These are phyloP conservation scores for Nidula microcarpa DNA, from an alignment of 768 basidiomycete genomes.

Conservation along the genomic window DNA sequence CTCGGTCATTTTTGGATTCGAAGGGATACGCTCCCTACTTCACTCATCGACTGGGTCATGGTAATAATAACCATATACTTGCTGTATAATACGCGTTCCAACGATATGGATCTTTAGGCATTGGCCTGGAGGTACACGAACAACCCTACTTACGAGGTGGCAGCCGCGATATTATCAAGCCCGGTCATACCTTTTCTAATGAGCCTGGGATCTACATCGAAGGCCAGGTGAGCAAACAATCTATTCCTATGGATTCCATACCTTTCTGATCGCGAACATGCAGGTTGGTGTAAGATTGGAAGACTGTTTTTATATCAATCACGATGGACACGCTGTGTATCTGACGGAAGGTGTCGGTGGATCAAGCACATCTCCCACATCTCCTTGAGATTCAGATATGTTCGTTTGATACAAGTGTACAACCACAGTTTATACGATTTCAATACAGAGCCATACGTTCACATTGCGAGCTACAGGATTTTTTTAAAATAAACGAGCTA, in stretches of 20 bases:
- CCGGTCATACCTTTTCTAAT: conserved; percentile 76
- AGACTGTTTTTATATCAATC: conserved; percentile 73
- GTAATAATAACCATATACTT: conserved; percentile 28
- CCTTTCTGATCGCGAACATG: neutral
- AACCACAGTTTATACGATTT: neutral
- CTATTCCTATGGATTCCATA: too few relatives aligned
- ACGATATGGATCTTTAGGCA: conserved; percentile 43
- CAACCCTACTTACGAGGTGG: conserved; percentile 77
- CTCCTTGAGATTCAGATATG: conserved; percentile 20
- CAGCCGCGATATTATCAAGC: conserved; percentile 49
- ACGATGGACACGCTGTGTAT: conserved; percentile 48
- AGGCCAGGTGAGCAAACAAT: conserved; percentile 39
- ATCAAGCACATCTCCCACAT: conserved; percentile 41
- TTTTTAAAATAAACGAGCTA: too few relatives aligned
- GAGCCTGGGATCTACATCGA: conserved; percentile 80
- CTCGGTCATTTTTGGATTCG: conserved; percentile 44
- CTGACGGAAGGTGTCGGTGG: conserved; percentile 68
- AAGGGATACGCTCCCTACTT: conserved; percentile 56
- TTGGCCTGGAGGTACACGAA: conserved; percentile 84
- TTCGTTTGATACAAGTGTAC: neutral
- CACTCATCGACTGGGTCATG: conserved; percentile 80
- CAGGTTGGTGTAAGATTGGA: conserved; percentile 80
- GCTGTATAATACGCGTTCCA: neutral
- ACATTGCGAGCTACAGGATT: too few relatives aligned
- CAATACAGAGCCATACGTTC: neutral